Base-by-base conservation (phyloP, 495 filamentous ascomycete species). In the Thermochaetoides thermophila region DNA sequence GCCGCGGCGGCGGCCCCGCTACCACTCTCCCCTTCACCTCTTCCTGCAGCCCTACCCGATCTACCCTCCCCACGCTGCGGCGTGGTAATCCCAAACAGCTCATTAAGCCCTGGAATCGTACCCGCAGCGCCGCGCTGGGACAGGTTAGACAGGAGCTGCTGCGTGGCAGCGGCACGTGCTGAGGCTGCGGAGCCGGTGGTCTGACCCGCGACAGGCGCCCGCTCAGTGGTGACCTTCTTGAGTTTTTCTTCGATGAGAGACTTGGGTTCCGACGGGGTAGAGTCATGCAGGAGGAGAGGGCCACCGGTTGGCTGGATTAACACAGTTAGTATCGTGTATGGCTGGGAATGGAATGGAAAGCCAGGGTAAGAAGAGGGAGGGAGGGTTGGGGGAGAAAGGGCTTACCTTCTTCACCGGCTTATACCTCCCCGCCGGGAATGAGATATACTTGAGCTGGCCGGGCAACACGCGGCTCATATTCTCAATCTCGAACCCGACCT, bases 391-490 rank as follows among this genome's bases (percentile, higher is more conserved):
- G 22, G 39, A 38, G 19, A 29, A 24, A 34, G 44, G 38, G 59
- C 71, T 52, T 63, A 89, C 84, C 66, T 91, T 83, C 64, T 96
- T 96, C 31, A 95, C 86, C 18, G 91, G 87, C 67, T 81, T 78
- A 54, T 94, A 96, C 35, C 91, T 74, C 10, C 73, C 73, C 14
- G 77, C 74, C 42, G 80, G 73, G 68, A 96, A 93, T 50, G 71
- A 91, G 50, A 96, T 85, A 52, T 83, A 95, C 58, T 87, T 93
- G 46, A 94, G 69, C 63, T 99, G 91, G 34, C 73, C 78, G 1
- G 87, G 91, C 14, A 99, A 69, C 19, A 96, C 86, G 35, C 91
- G 68, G 20, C 81, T 86, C 84, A 99, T 85, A 63, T 99, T 99
- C 49, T 92, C 83, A 34, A 96, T 62, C 40, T 91, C 84, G 50